phyloP scores from a whole-genome alignment of 345 rosid species.

The Bruguiera sexangula region DNA sequence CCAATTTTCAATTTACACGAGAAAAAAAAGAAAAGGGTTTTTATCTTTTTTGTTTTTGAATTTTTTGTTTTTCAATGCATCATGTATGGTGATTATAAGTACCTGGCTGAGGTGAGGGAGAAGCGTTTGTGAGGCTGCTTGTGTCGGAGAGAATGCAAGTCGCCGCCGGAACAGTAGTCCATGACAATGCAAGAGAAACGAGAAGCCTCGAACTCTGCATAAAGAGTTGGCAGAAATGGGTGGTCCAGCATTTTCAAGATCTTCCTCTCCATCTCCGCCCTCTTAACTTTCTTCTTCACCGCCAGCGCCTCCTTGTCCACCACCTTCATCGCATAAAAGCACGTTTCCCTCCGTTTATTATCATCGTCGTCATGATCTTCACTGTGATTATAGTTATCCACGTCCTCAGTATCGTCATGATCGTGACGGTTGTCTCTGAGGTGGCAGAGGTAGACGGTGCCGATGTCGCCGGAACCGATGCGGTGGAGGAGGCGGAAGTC shows the following conservation, averaged over 20 bases:
- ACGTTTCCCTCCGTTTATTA: conserved; percentile 13
- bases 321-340: conserved; percentile 82
- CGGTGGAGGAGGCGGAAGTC: conserved; percentile 71
- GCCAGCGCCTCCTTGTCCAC: conserved; percentile 71
- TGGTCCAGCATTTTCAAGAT: conserved; percentile 85
- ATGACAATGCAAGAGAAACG: conserved; percentile 86
- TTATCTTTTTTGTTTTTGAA: no score
- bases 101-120: conserved; percentile 76
- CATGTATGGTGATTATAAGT: not conserved
- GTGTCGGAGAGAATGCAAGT: conserved; percentile 76
- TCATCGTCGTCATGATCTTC: conserved; percentile 10
- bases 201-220: conserved; percentile 82
- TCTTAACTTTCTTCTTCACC: conserved; percentile 66
- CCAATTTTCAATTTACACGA: not conserved
- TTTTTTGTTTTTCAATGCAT: not conserved
- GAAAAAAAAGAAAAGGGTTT: not conserved
- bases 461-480: conserved; percentile 87
- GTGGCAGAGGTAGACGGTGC: conserved; percentile 80
- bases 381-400: not conserved
- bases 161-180: conserved; percentile 97
- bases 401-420: not conserved
- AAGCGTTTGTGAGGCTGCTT: conserved; percentile 58
- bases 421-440: conserved; percentile 20
- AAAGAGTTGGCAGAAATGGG: conserved; percentile 85
- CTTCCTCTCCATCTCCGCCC: conserved; percentile 82